These are phyloP conservation scores for Eleusine indica DNA, from an alignment of 176 grass and related monocot genomes.

Conservation along the genomic window DNA sequence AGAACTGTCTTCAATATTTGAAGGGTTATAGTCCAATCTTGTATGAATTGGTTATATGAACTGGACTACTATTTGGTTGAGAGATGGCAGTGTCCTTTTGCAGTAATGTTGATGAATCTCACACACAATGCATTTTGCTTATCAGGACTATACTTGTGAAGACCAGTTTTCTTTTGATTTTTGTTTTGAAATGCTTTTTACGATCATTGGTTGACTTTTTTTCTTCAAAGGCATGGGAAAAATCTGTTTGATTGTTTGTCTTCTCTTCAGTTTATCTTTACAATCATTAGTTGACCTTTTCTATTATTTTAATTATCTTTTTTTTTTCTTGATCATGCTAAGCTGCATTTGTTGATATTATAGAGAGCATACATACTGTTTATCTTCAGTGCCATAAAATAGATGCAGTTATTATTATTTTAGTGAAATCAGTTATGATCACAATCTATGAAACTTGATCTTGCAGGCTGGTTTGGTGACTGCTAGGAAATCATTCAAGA, in stretches of 20 bases:
- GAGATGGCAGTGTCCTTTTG: not conserved
- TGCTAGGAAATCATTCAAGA: conserved; percentile 78
- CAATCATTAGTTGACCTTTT: not conserved
- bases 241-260: not conserved
- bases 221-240: not conserved
- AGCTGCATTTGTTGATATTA: not conserved
- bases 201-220: not conserved
- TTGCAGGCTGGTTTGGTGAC: conserved; percentile 74
- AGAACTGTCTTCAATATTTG: not conserved
- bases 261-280: not conserved
- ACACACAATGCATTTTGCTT: conserved; percentile 14
- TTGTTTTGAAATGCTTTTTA: not conserved
- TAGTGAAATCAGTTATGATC: conserved; percentile 16
- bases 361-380: not conserved
- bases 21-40: not conserved
- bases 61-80: not conserved
- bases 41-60: not conserved
- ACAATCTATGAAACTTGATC: conserved; percentile 27
- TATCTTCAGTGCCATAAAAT: not conserved
- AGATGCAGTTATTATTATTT: conserved; percentile 1
- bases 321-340: not conserved
- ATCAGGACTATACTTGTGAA: not conserved
- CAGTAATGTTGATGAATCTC: not conserved
- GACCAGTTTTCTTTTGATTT: not conserved
- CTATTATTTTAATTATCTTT: not conserved